These are phyloP conservation scores for Stagonosporopsis vannaccii DNA, from an alignment of 2,329 filamentous ascomycete genomes.

Conservation along the genomic window DNA sequence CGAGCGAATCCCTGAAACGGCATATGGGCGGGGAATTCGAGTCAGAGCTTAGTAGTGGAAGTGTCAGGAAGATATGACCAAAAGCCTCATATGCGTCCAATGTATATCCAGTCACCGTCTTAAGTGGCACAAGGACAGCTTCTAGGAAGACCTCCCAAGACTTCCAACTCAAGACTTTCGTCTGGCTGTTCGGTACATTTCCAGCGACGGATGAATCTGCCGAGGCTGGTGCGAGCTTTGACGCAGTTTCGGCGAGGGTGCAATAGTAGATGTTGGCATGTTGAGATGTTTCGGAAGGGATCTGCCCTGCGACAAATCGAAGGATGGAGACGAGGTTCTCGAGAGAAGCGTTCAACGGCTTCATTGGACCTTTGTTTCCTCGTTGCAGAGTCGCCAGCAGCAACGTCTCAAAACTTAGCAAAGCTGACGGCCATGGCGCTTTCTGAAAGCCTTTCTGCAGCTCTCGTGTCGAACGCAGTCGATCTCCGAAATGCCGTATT, in stretches of 20 bases:
- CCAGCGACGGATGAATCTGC: background rate
- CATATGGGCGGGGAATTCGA: slow-evolving; percentile 29
- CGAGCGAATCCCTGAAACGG: slow-evolving; percentile 48
- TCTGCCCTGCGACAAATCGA: slow-evolving; percentile 42
- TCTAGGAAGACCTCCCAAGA: slow-evolving; percentile 27
- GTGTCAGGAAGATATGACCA: slow-evolving; percentile 54
- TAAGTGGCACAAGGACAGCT: slow-evolving; percentile 41
- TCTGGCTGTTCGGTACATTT: background rate
- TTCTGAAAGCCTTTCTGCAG: slow-evolving; percentile 29
- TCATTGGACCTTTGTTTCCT: slow-evolving; percentile 19
- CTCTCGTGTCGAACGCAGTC: slow-evolving; percentile 45
- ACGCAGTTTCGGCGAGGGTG: slow-evolving; percentile 38
- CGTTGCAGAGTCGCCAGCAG: slow-evolving; percentile 46
- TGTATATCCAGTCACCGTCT: slow-evolving; percentile 44
- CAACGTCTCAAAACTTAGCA: slow-evolving; percentile 51
- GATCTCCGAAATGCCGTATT: slow-evolving; percentile 50
- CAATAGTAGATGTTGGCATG: slow-evolving; percentile 43
- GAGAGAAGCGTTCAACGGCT: slow-evolving; percentile 20
- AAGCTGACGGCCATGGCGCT: slow-evolving; percentile 52
- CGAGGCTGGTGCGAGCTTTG: slow-evolving; percentile 20
- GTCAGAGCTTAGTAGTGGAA: slow-evolving; percentile 42
- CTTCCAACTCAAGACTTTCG: slow-evolving; percentile 1
- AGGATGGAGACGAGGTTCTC: slow-evolving; percentile 30
- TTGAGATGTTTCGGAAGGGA: slow-evolving; percentile 44
- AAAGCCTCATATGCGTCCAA: slow-evolving; percentile 50